Conservation (phyloP, 192 early-diverging fungal genomes). For the Backusella luteola region DNA sequence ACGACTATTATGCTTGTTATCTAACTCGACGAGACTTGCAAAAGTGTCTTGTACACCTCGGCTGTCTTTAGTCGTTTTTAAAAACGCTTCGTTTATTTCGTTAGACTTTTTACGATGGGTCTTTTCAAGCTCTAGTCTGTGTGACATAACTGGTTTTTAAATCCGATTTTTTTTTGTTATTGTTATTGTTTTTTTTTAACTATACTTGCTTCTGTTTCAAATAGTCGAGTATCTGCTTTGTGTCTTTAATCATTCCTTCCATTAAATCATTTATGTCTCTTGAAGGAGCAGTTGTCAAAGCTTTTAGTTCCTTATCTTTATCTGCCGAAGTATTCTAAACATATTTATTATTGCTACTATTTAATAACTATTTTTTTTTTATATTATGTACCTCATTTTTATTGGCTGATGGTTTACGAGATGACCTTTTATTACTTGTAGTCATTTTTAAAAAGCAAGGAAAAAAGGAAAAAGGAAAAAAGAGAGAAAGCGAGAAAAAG, state of each 20-base stretch:
- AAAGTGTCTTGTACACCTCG: background rate
- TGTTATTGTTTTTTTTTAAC: background rate
- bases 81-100: background rate
- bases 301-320: background rate
- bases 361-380: background rate
- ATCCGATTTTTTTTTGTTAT: constrained; percentile 1
- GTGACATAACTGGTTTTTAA: background rate
- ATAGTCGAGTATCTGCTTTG: background rate
- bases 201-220: constrained; percentile 12
- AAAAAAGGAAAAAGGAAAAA: background rate
- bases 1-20: background rate
- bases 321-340: background rate
- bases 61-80: background rate
- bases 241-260: background rate
- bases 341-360: background rate
- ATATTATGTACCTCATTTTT: background rate
- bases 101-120: background rate
- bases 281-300: background rate
- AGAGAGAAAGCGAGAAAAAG: background rate
- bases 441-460: background rate
- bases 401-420: background rate
- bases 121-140: background rate
- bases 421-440: background rate
- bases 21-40: background rate
- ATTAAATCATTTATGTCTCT: background rate